These are phyloP conservation scores for Tetracladium setigerum DNA, from an alignment of 495 filamentous ascomycete species.

Conservation along the genomic window DNA sequence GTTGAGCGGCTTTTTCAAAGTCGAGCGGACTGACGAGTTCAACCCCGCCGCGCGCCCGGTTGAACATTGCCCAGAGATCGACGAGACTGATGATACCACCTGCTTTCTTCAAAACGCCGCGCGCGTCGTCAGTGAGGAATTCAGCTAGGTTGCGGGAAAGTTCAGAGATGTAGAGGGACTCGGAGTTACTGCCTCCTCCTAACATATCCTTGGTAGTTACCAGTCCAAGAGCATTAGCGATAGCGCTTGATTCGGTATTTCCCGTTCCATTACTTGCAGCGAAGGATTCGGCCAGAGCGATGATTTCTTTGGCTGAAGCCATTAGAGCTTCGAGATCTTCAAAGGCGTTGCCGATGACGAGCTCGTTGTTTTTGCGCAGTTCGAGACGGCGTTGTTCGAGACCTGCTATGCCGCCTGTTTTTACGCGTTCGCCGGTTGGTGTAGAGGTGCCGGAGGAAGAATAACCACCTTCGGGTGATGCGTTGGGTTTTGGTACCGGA, in stretches of 20 bases:
- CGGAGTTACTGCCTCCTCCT: constrained; percentile 33
- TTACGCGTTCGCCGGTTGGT: constrained; percentile 35
- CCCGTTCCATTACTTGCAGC: constrained; percentile 52
- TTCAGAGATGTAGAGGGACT: constrained; percentile 61
- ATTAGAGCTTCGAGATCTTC: constrained; percentile 95
- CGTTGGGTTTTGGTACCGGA: constrained; percentile 66
- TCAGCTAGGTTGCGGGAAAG: constrained; percentile 86
- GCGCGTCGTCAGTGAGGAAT: constrained; percentile 83
- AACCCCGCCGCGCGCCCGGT: constrained; percentile 88
- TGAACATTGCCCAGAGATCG: constrained; percentile 95
- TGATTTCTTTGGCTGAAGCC: constrained; percentile 92
- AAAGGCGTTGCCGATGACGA: constrained; percentile 89
- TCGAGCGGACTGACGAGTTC: constrained; percentile 89
- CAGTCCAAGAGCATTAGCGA: constrained; percentile 76
- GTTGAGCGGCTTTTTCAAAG: constrained; percentile 77
- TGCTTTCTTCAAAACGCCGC: constrained; percentile 71
- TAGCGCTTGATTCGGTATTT: constrained; percentile 69
- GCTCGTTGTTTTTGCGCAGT: constrained; percentile 80
- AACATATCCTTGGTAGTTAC: constrained; percentile 89
- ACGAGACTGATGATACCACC: constrained; percentile 94
- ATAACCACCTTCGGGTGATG: constrained; percentile 17
- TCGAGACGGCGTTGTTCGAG: constrained; percentile 79
- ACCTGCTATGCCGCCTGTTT: constrained; percentile 83
- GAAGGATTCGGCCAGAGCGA: constrained; percentile 86
- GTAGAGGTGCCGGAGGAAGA: constrained; percentile 16